Base-by-base conservation (phyloP, 2,329 filamentous ascomycete species). In the Westerdykella aurantiaca region DNA sequence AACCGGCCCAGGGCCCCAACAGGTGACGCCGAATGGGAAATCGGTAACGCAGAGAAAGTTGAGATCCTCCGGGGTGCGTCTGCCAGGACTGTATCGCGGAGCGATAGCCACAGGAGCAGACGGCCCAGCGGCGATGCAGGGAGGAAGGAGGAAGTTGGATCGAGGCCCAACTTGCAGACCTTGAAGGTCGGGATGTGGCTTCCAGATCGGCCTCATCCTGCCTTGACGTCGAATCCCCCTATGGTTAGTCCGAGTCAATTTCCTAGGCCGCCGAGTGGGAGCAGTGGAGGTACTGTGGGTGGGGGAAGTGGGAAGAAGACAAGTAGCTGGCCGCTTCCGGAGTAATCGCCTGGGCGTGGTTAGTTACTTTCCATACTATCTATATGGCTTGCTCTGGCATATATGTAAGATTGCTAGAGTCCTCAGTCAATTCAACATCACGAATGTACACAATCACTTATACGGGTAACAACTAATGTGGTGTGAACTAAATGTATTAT, bases 41-140 rank as follows among this genome's bases (percentile, higher is more conserved):
- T 57, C 42, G 49, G 50, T 17, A 55, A 52, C 11, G 54, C 50
- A 2, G 47, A 48, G 17, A 52, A 55, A 35, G 50, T 57, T 3
- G 48, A 48, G 16, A 57, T 57, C 37, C 29, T 42, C 21, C 45
- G 48, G 4, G 50, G 49, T 7, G 50, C 47, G 7, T 53, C 44
- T 21, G 38, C 46, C 4, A 42, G 41, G 14, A 46, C 43, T 9
- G 33, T 45, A 23, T 49, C 45, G 6, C 39, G 44, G 12, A 47
- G 45, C 23, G 33, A 42, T n/a, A 35, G 29, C 21, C 22, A 17
- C 3, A 38, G 38, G 17, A 35, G 31, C 29, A 33, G 31, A 14
- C 14, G 38, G 29, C 13, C 17, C 16, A 22, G 16, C 13, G 16
- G 14, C 17, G 33, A 29, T 38, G 22, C 42, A 38, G 6, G 44